Evolutionary conservation across 78 protist genomes (phyloP).

Genomic region (Dictyostelium brefeldianum): DNA sequence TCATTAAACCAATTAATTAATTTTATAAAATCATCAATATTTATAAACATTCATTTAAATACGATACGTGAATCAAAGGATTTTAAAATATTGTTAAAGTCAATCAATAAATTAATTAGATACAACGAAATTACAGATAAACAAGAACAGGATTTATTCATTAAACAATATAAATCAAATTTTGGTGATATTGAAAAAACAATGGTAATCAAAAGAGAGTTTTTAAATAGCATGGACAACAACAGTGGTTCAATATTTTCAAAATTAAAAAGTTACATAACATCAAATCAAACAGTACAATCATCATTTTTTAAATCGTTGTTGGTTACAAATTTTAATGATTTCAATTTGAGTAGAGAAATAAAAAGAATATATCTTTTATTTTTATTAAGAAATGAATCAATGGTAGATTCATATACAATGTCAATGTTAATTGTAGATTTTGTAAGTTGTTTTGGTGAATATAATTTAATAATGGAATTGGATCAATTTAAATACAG

Average conservation of each 20-base stretch:
- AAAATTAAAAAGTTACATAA: background rate
- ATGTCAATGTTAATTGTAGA: background rate
- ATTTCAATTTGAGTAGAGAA: background rate
- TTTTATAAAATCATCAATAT: background rate
- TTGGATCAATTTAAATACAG: background rate
- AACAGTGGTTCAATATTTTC: background rate
- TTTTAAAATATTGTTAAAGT: background rate
- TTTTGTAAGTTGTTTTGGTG: background rate
- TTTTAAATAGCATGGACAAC: too few species aligned
- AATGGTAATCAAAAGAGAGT: too few species aligned
- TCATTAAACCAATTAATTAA: background rate
- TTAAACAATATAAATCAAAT: background rate
- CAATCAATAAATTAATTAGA: background rate
- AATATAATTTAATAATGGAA: background rate
- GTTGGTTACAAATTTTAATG: background rate
- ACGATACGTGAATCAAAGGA: background rate
- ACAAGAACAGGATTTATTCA: background rate
- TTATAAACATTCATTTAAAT: background rate
- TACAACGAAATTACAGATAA: background rate
- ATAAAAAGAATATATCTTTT: background rate
- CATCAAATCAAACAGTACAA: too few species aligned
- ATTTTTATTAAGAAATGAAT: background rate
- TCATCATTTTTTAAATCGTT: too few species aligned
- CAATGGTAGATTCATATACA: too few species aligned
- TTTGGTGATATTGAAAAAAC: background rate